A percentile compares a stretch with the other conserved stretches of the same genome.
These are phyloP conservation scores for Saccharomycopsis selenospora DNA, from an alignment of 805 yeast species.

Conservation along the genomic window DNA sequence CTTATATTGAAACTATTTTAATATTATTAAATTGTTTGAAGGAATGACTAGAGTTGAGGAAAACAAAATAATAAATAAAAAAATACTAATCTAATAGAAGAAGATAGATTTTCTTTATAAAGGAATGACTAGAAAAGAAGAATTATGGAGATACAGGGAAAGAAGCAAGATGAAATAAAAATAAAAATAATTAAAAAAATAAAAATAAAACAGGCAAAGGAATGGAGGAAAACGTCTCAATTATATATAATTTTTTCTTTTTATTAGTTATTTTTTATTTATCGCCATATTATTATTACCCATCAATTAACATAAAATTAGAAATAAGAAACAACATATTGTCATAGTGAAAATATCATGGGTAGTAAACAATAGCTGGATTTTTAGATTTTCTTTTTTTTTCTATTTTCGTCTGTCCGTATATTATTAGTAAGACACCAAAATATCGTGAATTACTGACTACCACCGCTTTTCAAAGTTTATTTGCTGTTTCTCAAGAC, in stretches of 20 bases:
- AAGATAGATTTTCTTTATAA: conserved; percentile 1
- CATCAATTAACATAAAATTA: too few species aligned
- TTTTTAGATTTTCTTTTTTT: not conserved
- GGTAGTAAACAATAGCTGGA: not conserved
- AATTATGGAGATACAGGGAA: not conserved
- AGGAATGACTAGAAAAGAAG: conserved; percentile 15
- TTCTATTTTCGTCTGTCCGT: not conserved
- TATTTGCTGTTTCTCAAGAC: not conserved
- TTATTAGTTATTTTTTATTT: not conserved
- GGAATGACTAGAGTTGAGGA: not conserved
- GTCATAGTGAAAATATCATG: not conserved
- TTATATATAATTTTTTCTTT: not conserved
- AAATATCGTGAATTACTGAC: not conserved
- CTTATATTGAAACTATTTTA: too few species aligned
- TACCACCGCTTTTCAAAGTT: conserved; percentile 2
- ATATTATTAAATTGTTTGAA: too few species aligned
- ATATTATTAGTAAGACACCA: not conserved
- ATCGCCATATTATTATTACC: not conserved
- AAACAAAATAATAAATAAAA: too few species aligned
- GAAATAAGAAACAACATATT: not conserved
- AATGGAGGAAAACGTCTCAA: too few species aligned
- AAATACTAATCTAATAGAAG: not conserved
- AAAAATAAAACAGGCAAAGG: not conserved
- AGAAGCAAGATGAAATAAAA: not conserved
- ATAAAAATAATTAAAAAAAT: not conserved